A percentile compares a stretch with the other conserved stretches of the same genome.
phyloP scores from a whole-genome alignment of 441 rosid species.

The Erysimum cheiri region DNA sequence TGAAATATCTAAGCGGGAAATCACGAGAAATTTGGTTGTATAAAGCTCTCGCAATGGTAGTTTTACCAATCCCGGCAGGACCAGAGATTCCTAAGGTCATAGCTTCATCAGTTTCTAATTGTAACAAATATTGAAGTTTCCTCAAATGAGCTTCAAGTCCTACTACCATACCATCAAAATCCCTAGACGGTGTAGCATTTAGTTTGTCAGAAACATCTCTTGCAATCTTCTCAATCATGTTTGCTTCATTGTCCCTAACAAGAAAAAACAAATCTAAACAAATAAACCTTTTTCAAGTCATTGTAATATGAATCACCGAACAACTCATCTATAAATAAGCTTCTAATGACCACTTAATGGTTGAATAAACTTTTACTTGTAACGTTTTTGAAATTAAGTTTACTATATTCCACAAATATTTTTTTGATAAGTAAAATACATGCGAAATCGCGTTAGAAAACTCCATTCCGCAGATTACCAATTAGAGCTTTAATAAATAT shows the following conservation, averaged over 20 bases:
- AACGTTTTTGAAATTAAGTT: too few relatives aligned
- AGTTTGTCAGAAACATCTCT: not conserved
- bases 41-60: slow-evolving; percentile 16
- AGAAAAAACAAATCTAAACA: too few relatives aligned
- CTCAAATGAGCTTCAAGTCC: not conserved
- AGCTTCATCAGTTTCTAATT: not conserved
- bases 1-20: not conserved
- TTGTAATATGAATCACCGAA: not conserved
- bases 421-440: too few relatives aligned
- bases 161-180: not conserved
- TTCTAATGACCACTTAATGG: not conserved
- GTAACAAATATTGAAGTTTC: not conserved
- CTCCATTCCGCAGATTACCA: too few relatives aligned
- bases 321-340: not conserved
- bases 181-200: not conserved
- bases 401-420: too few relatives aligned
- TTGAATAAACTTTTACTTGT: too few relatives aligned
- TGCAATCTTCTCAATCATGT: slow-evolving; percentile 1
- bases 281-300: not conserved
- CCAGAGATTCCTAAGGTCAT: not conserved
- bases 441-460: too few relatives aligned
- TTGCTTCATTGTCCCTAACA: not conserved
- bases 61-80: slow-evolving; percentile 19
- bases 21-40: not conserved
- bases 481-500: too few relatives aligned